Percentiles rank a stretch among this genome's conserved stretches.
These are phyloP conservation scores for Histomonas meleagridis DNA, from an alignment of 208 protist species.

Conservation along the genomic window DNA sequence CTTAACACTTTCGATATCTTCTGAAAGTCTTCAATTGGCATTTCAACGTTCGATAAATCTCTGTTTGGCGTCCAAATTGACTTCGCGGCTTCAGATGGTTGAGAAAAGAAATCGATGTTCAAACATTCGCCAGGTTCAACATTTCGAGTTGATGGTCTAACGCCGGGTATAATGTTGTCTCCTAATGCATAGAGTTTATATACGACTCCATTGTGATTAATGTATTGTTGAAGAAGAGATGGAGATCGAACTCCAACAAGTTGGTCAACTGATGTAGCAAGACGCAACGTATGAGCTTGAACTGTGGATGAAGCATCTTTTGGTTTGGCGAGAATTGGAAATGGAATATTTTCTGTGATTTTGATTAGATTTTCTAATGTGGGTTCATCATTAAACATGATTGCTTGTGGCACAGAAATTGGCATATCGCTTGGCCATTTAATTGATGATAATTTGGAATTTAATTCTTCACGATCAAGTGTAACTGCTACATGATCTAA, in stretches of 20 bases:
- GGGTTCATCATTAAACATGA: not conserved
- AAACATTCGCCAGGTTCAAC: not conserved
- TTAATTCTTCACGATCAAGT: not conserved
- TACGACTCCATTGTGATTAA: not conserved
- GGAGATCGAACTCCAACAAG: not conserved
- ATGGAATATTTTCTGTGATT: not conserved
- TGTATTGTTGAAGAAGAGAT: not conserved
- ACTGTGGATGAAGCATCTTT: not conserved
- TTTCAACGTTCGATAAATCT: not conserved
- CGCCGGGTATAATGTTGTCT: not conserved
- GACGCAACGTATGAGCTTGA: not conserved
- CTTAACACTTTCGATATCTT: not conserved
- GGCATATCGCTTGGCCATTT: not conserved
- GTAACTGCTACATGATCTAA: not conserved
- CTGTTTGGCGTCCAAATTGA: not conserved
- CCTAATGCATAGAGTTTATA: conserved; percentile 18
- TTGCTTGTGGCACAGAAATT: not conserved
- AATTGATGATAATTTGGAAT: not conserved
- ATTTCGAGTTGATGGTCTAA: not conserved
- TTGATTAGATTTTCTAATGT: not conserved
- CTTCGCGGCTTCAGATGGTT: not conserved
- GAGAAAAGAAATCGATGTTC: not conserved
- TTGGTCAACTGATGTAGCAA: not conserved
- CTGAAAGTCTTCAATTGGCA: not conserved
- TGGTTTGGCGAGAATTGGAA: not conserved